A percentile compares a stretch with the other conserved stretches of the same genome.
These are phyloP conservation scores for Talaromyces atroroseus DNA, from an alignment of 2,329 filamentous ascomycete genomes.

Conservation along the genomic window DNA sequence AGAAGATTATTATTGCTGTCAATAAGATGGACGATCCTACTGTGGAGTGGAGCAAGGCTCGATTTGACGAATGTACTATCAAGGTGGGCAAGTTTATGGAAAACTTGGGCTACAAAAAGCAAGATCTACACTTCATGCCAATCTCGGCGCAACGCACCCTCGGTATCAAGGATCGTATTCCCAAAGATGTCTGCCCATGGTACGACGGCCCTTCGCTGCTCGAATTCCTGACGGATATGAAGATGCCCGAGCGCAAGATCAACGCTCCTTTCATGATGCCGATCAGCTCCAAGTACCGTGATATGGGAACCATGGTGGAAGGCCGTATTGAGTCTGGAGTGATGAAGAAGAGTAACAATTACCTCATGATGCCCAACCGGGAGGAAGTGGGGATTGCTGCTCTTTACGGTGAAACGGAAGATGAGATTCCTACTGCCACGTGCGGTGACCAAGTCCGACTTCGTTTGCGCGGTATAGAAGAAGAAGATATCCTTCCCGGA, in stretches of 20 bases:
- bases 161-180: constrained; percentile 83
- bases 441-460: constrained; percentile 94
- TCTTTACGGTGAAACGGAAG: constrained; percentile 92
- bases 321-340: constrained; percentile 95
- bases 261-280: constrained; percentile 99
- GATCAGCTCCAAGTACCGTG: constrained; percentile 89
- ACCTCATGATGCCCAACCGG: constrained; percentile 95
- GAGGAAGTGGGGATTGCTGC: constrained; percentile 74
- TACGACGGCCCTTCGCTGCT: constrained; percentile 85
- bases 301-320: constrained; percentile 96
- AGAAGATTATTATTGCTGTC: constrained; percentile 88
- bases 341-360: constrained; percentile 77
- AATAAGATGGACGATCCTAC: constrained; percentile 99
- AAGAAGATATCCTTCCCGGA: constrained; percentile 91
- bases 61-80: constrained; percentile 86
- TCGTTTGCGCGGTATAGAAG: constrained; percentile 88
- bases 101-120: constrained; percentile 92
- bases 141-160: constrained; percentile 82
- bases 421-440: constrained; percentile 74
- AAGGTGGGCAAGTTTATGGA: constrained; percentile 88
- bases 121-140: constrained; percentile 90
- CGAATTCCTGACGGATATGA: constrained; percentile 93
- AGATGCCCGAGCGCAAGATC: constrained; percentile 86
- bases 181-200: constrained; percentile 72
- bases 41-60: constrained; percentile 89